Percentiles rank a stretch among this genome's conserved stretches.
Conservation (phyloP, 2,329 filamentous ascomycete species). For the Stachybotrys chlorohalonatus region DNA sequence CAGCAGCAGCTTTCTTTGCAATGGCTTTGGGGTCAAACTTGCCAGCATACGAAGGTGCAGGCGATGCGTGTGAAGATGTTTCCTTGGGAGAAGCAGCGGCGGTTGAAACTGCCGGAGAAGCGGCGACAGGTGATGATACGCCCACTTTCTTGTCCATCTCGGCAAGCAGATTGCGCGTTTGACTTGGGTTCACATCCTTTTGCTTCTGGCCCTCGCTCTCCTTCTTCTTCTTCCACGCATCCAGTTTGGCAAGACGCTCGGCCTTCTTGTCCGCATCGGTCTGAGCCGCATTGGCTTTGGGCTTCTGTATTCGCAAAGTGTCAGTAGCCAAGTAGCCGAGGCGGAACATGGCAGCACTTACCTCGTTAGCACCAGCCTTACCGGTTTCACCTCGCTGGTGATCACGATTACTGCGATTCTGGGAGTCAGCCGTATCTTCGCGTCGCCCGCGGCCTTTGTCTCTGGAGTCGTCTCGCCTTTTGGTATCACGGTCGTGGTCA, state of each 20-base stretch:
- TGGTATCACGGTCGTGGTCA: slow-evolving; percentile 54
- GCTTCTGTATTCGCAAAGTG: slow-evolving; percentile 30
- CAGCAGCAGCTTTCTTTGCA: slow-evolving; percentile 64
- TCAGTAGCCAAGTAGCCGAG: slow-evolving; percentile 9
- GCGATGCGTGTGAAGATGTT: slow-evolving; percentile 36
- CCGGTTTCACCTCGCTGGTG: slow-evolving; percentile 35
- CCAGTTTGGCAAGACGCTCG: slow-evolving; percentile 70
- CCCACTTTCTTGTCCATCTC: slow-evolving; percentile 65
- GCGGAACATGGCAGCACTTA: slow-evolving; percentile 1
- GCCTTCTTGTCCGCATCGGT: slow-evolving; percentile 67
- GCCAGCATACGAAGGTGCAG: slow-evolving; percentile 55
- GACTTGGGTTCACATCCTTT: slow-evolving; percentile 56
- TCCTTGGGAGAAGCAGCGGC: slow-evolving; percentile 37
- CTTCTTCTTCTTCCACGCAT: slow-evolving; percentile 89
- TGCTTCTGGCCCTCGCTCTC: slow-evolving; percentile 67
- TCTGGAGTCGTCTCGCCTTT: slow-evolving; percentile 66
- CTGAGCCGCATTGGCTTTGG: slow-evolving; percentile 35
- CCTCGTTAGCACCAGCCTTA: background rate
- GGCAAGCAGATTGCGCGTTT: slow-evolving; percentile 57
- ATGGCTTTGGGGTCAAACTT: slow-evolving; percentile 86
- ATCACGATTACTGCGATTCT: slow-evolving; percentile 55
- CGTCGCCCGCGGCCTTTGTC: slow-evolving; percentile 55
- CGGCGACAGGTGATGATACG: slow-evolving; percentile 28
- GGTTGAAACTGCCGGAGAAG: slow-evolving; percentile 42
- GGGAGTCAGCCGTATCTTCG: slow-evolving; percentile 65